Percentiles rank a stretch among this genome's conserved stretches.
Evolutionary conservation across 805 yeast genomes (phyloP).

Genomic region (Candida khao-thaluensis): DNA sequence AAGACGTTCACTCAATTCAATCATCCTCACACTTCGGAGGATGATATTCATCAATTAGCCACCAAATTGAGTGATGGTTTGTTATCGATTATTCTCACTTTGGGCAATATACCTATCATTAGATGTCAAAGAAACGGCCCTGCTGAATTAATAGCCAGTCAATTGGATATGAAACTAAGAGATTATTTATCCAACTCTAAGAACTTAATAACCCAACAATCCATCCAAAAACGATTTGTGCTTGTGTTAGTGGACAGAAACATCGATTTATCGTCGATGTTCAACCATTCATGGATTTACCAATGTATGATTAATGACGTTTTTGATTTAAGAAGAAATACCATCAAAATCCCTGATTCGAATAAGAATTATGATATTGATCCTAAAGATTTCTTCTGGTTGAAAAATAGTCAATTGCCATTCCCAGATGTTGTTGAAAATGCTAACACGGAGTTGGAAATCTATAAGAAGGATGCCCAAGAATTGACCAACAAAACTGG

Average conservation of each 20-base stretch:
- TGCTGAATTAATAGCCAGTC: slow-evolving; percentile 89
- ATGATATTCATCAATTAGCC: slow-evolving; percentile 64
- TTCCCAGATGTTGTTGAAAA: slow-evolving; percentile 99
- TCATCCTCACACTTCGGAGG: slow-evolving; percentile 71
- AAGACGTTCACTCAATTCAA: slow-evolving; percentile 68
- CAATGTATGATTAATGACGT: slow-evolving; percentile 96
- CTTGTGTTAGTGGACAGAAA: slow-evolving; percentile 83
- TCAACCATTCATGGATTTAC: slow-evolving; percentile 96
- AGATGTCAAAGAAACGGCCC: slow-evolving; percentile 93
- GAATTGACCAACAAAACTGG: slow-evolving; percentile 79
- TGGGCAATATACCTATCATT: slow-evolving; percentile 81
- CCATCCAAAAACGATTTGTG: slow-evolving; percentile 60
- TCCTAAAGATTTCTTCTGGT: slow-evolving; percentile 93
- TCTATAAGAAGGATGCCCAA: slow-evolving; percentile 83
- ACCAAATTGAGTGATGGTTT: slow-evolving; percentile 75
- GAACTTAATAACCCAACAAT: slow-evolving; percentile 9
- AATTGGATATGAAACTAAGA: slow-evolving; percentile 77
- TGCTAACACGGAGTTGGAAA: slow-evolving; percentile 78
- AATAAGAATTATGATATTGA: slow-evolving; percentile 77
- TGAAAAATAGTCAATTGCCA: slow-evolving; percentile 76
- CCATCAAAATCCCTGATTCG: slow-evolving; percentile 56
- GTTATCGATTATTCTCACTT: slow-evolving; percentile 69
- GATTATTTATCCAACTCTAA: slow-evolving; percentile 78
- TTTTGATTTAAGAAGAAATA: slow-evolving; percentile 75
- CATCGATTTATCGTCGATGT: slow-evolving; percentile 89